Base-by-base conservation (phyloP, 1,284 basidiomycete species). In the Neonothopanus nambi region DNA sequence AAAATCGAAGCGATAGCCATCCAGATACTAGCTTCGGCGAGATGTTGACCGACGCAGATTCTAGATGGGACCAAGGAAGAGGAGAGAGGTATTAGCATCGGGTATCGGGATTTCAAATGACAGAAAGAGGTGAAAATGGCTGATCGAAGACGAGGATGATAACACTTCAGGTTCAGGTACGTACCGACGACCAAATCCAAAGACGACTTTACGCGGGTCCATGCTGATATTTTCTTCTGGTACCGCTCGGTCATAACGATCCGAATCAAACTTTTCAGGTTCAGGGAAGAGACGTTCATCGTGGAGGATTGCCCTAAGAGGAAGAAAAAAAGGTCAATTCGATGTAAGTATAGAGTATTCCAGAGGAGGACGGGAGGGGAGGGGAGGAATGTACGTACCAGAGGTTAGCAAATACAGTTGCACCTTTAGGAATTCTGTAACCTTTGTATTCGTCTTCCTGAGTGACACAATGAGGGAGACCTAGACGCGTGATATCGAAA, bases 131-230 rank as follows among this genome's bases (percentile, higher is more conserved):
- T n/a, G n/a, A n/a, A n/a, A n/a, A n/a, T n/a, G n/a, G n/a, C n/a
- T n/a, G n/a, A n/a, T n/a, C n/a, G n/a, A n/a, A n/a, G n/a, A n/a
- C n/a, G n/a, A n/a, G n/a, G n/a, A n/a, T n/a, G n/a, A n/a, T n/a
- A n/a, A n/a, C n/a, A n/a, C n/a, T n/a, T n/a, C n/a, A n/a, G n/a
- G n/a, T n/a, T n/a, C n/a, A 17, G 7, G 17, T 20, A 39, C 18
- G 12, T 20, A 52, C 45, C 55, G 45, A 26, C 54, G 42, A 20
- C 55, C 55, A 36, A 56, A 56, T 33, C 55, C 55, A 45, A 56
- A 56, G 21, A 48, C 45, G n/a, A 41, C 40, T 13, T 52, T 45
- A 13, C 33, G 24, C 2, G 51, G 51, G 17, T 56, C 53, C 38
- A 23, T 36, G 8, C 40, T 36, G 7, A 24, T n/a, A 9, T 36